phyloP scores from a whole-genome alignment of 768 basidiomycete species.

The Tylopilus intermedius region DNA sequence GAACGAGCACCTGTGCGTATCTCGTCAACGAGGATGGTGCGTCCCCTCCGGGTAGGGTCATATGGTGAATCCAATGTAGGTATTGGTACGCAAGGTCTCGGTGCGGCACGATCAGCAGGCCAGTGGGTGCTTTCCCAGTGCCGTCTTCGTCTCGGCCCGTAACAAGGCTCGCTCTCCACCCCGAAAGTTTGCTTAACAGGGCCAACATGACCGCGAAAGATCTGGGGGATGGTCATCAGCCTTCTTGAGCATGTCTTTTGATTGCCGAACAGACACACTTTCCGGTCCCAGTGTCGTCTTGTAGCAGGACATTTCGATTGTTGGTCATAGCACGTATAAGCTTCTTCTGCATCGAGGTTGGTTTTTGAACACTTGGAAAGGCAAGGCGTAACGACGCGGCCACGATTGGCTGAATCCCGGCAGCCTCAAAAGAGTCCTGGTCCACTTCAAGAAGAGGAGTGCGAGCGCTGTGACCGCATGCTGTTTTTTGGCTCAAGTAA shows the following conservation, averaged over 20 bases:
- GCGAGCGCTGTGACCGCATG: background rate
- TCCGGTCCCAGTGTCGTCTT: slow-evolving; percentile 72
- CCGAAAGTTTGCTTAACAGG: slow-evolving; percentile 52
- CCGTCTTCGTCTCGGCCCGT: slow-evolving; percentile 16
- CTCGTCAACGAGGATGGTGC: slow-evolving; percentile 34
- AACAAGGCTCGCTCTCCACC: slow-evolving; percentile 17
- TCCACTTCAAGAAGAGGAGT: background rate
- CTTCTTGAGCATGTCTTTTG: background rate
- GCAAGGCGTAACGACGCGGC: slow-evolving; percentile 48
- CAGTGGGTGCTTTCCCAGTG: slow-evolving; percentile 37
- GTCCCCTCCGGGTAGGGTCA: slow-evolving; percentile 34
- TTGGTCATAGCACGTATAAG: slow-evolving; percentile 59
- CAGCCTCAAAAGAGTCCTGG: slow-evolving; percentile 39
- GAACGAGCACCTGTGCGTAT: slow-evolving; percentile 55
- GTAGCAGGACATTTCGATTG: slow-evolving; percentile 58
- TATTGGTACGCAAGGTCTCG: slow-evolving; percentile 67
- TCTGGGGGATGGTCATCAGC: slow-evolving; percentile 33
- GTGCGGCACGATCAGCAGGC: slow-evolving; percentile 68
- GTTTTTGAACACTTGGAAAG: slow-evolving; percentile 55
- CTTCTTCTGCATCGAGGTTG: slow-evolving; percentile 54
- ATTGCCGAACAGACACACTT: slow-evolving; percentile 47
- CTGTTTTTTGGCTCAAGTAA: slow-evolving; percentile 25
- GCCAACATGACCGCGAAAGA: slow-evolving; percentile 70
- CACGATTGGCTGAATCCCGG: slow-evolving; percentile 50
- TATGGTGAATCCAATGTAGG: slow-evolving; percentile 56